These are phyloP conservation scores for Cyphellophora europaea DNA, from an alignment of 2,329 filamentous ascomycete species.

Conservation along the genomic window DNA sequence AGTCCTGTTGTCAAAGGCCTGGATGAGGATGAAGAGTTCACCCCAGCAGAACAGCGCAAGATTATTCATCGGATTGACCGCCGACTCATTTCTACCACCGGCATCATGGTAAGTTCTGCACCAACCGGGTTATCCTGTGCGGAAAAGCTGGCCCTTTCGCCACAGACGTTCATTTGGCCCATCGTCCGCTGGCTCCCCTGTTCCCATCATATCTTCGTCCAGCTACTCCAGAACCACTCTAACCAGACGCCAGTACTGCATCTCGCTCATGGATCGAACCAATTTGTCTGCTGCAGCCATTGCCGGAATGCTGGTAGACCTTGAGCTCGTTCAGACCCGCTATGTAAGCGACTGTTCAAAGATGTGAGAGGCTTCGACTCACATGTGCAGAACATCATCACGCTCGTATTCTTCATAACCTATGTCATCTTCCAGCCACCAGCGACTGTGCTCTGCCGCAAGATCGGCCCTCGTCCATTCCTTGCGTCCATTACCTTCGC, in stretches of 20 bases:
- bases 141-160: too few relatives aligned
- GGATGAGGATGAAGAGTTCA: constrained; percentile 27
- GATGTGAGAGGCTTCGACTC: background rate
- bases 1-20: constrained; percentile 8
- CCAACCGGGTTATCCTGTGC: too few relatives aligned
- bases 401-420: constrained; percentile 63
- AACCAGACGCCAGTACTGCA: too few relatives aligned
- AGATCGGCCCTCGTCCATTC: constrained; percentile 41
- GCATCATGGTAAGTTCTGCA: too few relatives aligned
- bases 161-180: too few relatives aligned
- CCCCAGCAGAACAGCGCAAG: constrained; percentile 51
- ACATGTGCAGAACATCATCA: constrained; percentile 44
- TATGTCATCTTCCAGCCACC: constrained; percentile 64
- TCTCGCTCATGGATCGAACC: constrained; percentile 69
- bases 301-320: constrained; percentile 40
- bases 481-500: constrained; percentile 22
- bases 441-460: constrained; percentile 57
- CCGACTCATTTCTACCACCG: constrained; percentile 52
- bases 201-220: too few relatives aligned
- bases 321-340: constrained; percentile 21
- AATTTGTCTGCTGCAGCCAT: constrained; percentile 66
- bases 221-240: too few relatives aligned
- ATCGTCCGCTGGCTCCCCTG: too few relatives aligned
- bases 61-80: constrained; percentile 64
- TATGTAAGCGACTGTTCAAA: constrained; percentile 16